Base-by-base conservation (phyloP, 2,329 filamentous ascomycete species). In the Nigrograna mackinnonii region DNA sequence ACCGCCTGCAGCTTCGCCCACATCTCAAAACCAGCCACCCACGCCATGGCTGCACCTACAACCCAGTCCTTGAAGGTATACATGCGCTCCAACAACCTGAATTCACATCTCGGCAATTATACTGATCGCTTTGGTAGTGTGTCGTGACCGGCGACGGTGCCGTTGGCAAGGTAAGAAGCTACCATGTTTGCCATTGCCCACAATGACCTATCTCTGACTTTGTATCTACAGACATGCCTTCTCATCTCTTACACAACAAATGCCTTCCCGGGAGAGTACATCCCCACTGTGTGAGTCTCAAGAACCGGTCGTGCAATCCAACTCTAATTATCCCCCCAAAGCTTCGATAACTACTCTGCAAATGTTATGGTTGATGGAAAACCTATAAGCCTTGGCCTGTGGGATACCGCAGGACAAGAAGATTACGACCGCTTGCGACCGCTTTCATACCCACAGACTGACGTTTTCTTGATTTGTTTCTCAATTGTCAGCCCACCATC, bases 241-340 rank as follows among this genome's bases (percentile, higher is more conserved):
- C 85, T 99, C 63, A 99, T 99, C 70, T 97, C 92, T 39, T 99
- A 99, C 78, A 97, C 94, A 52, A 99, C 94, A 52, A 99, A 97
- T 78, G 94, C 94, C 55, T 99, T 99, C 72, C 94, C 94, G n/a
- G 94, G 94, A 72, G 94, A 99, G 80, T 99, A 99, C 75, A 97
- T 99, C 61, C 94, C 94, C 57, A 99, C 94, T 62, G 94, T 99
- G 88, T 94, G 76, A 72, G 86, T 55, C 22, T 28, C 24, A 13
- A 30, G 31, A 14, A 13, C 41, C 6, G 17, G 33, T 36, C 19
- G 9, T 26, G 18, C 24, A 39, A 54, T 35, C n/a, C 43, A 49
- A 34, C 43, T 17, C 41, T 33, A 39, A 53, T 61, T 67, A 52
- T 67, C 20, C 14, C 34, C 24, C 37, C 46, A 16, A 57, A 96